Evolutionary conservation across 306 rosid species (phyloP).

Genomic region (Quercus aquifolioides): DNA sequence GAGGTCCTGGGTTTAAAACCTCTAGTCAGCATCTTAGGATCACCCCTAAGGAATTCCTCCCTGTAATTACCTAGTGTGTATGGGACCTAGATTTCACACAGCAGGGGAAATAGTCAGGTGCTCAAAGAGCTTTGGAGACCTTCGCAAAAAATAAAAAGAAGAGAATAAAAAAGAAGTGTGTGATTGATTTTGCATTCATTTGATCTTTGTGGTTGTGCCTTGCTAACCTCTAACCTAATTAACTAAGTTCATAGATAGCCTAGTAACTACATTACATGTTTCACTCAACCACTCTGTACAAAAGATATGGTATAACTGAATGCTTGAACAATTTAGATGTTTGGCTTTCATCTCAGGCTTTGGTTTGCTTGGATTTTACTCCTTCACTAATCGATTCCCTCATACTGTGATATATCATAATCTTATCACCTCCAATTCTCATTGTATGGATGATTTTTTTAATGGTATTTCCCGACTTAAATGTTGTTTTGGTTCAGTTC

Average conservation of each 20-base stretch:
- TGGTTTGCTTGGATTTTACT: neutral
- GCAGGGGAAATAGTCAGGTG: too few relatives aligned
- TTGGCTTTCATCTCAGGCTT: neutral
- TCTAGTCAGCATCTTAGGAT: too few relatives aligned
- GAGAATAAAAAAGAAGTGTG: neutral
- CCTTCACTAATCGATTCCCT: neutral
- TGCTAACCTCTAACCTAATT: neutral
- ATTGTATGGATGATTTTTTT: neutral
- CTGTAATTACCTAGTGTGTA: too few relatives aligned
- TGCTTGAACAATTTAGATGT: neutral
- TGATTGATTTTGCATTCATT: neutral
- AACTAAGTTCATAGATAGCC: neutral
- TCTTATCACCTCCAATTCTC: neutral
- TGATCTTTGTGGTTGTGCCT: neutral
- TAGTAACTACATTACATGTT: neutral
- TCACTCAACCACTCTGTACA: neutral
- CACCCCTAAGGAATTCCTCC: too few relatives aligned
- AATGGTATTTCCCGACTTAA: neutral
- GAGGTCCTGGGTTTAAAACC: too few relatives aligned
- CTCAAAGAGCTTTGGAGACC: too few relatives aligned
- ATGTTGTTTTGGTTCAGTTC: conserved; percentile 48
- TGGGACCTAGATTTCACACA: too few relatives aligned
- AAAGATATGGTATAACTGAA: neutral
- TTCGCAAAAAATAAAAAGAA: too few relatives aligned
- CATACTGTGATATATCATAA: neutral